Evolutionary conservation across 306 rosid genomes (phyloP), one percentile per base, ranked within the genome.

Genomic region (Cicer arietinum): DNA sequence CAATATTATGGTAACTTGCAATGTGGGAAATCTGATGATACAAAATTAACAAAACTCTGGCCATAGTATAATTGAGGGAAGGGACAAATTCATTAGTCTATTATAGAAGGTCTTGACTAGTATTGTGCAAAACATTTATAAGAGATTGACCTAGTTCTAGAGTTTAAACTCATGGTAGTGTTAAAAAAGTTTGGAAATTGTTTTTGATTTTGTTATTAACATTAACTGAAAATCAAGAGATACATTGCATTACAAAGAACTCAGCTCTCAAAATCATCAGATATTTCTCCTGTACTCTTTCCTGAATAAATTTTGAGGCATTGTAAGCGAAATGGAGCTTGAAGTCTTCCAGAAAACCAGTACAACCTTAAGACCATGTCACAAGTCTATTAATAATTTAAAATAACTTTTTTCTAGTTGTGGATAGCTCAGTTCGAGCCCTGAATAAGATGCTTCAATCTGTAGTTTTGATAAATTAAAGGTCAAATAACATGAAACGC

Each of bases 1-100:
- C 67, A 16, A 39, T 5, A 8, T 52, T 42, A 62, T 41, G 52
- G 68, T 13, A 65, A 58, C 57, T 10, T 66, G 67, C 79, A 42
- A 22, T 58, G 43, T 76, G 64, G 40, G 64, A 7, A 11, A 58
- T 30, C 7, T 4, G 2, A 58, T 58, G 41, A 10, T 58, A 1
- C 16, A 22, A 57, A 10, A 45, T 4, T 45, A 30, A 3, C 37
- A 30, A 30, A 45, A 17, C 60, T 53, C 39, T 57, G 7, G 40
- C n/a, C 41, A 25, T 25, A 11, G 16, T 58, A 58, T 17, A 18
- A 18, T 54, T 7, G 8, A 30, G 42, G 43, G 17, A 59, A 30
- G 65, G 17, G 1, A 20, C n/a, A 25, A 13, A 59, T 41, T 17
- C 41, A 20, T 22, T n/a, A 8, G 40, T 54, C 37, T 30, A 30